Evolutionary conservation across 345 rosid species (phyloP).

Genomic region (Brassica carinata): DNA sequence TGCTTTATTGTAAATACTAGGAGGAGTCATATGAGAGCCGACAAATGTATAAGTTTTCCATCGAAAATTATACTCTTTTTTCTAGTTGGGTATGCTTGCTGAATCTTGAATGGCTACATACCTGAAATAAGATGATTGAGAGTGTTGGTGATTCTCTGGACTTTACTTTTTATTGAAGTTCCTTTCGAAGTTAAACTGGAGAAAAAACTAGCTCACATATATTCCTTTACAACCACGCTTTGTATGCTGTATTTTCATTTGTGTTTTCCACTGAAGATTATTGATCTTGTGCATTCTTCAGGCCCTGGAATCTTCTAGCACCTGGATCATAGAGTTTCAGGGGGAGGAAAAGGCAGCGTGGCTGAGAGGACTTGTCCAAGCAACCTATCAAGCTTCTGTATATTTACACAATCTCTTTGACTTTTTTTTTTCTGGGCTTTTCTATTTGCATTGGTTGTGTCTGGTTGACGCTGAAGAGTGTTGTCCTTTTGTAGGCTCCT

Average conservation of each 20-base stretch:
- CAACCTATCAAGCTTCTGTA: conserved; percentile 98
- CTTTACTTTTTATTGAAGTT: conserved; percentile 24
- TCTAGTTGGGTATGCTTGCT: conserved; percentile 12
- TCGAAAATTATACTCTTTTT: conserved; percentile 4
- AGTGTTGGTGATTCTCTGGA: conserved; percentile 23
- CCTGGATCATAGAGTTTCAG: conserved; percentile 85
- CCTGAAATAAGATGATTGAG: conserved; percentile 19
- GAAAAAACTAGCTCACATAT: conserved; percentile 22
- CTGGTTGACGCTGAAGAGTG: conserved; percentile 13
- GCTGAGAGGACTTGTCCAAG: conserved; percentile 84
- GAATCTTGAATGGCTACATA: conserved; percentile 20
- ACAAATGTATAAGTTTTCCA: conserved; percentile 8
- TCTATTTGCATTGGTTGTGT: conserved; percentile 26
- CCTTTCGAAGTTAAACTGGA: background rate
- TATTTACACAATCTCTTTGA: conserved; percentile 7
- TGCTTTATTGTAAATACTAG: conserved; percentile 21
- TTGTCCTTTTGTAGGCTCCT: conserved; percentile 60
- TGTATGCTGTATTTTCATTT: conserved; percentile 15
- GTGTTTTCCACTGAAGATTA: conserved; percentile 6
- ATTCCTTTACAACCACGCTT: conserved; percentile 3
- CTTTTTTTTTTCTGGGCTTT: conserved; percentile 11
- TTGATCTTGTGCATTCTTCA: conserved; percentile 41
- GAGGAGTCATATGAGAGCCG: background rate
- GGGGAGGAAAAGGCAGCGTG: conserved; percentile 76
- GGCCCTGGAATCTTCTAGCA: conserved; percentile 93